phyloP scores from a whole-genome alignment of 768 basidiomycete species.

The Clitopilus hobsonii region DNA sequence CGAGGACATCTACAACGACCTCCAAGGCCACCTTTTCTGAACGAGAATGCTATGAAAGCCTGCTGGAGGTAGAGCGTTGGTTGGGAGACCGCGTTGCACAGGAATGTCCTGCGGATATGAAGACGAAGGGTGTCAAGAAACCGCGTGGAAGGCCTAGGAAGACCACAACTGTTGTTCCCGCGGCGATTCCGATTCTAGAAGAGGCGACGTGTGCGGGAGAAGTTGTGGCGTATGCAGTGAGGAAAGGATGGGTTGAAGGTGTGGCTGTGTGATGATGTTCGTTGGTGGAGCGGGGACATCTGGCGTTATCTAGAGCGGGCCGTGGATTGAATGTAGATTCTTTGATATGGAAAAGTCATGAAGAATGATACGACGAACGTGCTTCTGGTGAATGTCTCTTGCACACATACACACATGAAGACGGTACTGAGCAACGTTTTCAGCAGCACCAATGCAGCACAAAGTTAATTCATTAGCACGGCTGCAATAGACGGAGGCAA shows the following conservation, averaged over 20 bases:
- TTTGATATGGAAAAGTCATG: too few relatives aligned
- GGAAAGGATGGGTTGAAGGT: slow-evolving; percentile 56
- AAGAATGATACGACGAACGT: too few relatives aligned
- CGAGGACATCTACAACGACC: slow-evolving; percentile 25
- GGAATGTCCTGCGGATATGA: slow-evolving; percentile 20
- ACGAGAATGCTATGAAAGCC: slow-evolving; percentile 63
- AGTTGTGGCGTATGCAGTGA: slow-evolving; percentile 55
- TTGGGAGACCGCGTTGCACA: slow-evolving; percentile 42
- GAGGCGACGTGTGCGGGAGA: slow-evolving; percentile 45
- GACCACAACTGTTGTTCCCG: slow-evolving; percentile 28
- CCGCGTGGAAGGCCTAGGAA: slow-evolving; percentile 23
- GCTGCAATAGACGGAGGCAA: too few relatives aligned
- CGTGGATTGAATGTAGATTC: too few relatives aligned
- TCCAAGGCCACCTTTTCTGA: slow-evolving; percentile 47
- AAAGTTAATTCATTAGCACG: too few relatives aligned
- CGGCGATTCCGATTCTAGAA: too few relatives aligned
- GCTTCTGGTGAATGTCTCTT: too few relatives aligned
- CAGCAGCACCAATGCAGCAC: too few relatives aligned
- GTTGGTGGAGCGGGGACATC: too few relatives aligned
- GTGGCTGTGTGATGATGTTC: slow-evolving; percentile 27
- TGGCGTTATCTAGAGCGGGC: too few relatives aligned
- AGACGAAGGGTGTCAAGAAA: slow-evolving; percentile 22
- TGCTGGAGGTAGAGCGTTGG: slow-evolving; percentile 61
- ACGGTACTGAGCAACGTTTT: too few relatives aligned
- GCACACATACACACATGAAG: too few relatives aligned